phyloP scores from a whole-genome alignment of 805 yeast genomes.

The Kodamaea kaohsiungensis region DNA sequence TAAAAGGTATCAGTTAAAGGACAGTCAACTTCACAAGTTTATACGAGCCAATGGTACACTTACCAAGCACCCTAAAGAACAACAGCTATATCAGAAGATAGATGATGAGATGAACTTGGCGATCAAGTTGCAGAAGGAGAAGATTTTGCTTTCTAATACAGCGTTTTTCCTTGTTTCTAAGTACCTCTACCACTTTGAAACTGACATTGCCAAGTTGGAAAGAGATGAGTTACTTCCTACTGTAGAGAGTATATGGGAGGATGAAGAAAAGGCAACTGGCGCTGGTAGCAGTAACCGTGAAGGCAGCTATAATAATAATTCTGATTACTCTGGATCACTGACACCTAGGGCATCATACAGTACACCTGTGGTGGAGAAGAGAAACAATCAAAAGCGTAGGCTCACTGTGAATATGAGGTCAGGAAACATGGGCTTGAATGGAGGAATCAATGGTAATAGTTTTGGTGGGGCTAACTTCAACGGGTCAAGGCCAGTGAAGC shows the following conservation, averaged over 20 bases:
- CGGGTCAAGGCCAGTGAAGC: slow-evolving; percentile 9
- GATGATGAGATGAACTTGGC: slow-evolving; percentile 65
- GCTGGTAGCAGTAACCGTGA: slow-evolving; percentile 11
- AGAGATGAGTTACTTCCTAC: slow-evolving; percentile 78
- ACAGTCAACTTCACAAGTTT: slow-evolving; percentile 78
- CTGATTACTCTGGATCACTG: slow-evolving; percentile 31
- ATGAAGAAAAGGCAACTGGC: slow-evolving; percentile 12
- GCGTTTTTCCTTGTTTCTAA: slow-evolving; percentile 76
- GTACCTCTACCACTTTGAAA: slow-evolving; percentile 71
- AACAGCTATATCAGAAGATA: slow-evolving; percentile 61
- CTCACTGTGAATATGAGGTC: slow-evolving; percentile 14
- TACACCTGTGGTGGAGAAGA: slow-evolving; percentile 11
- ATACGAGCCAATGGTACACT: slow-evolving; percentile 82
- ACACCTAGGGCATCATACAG: slow-evolving; percentile 26
- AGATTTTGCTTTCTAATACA: slow-evolving; percentile 77
- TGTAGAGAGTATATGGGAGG: slow-evolving; percentile 28
- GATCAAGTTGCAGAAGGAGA: slow-evolving; percentile 69
- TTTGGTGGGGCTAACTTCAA: not conserved
- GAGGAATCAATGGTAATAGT: slow-evolving; percentile 4
- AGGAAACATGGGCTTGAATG: not conserved
- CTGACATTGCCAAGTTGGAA: slow-evolving; percentile 73
- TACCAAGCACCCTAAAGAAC: slow-evolving; percentile 80
- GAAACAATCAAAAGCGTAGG: slow-evolving; percentile 27
- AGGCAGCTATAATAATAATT: slow-evolving; percentile 16
- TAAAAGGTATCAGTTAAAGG: slow-evolving; percentile 67